Base-by-base conservation (phyloP, 192 early-diverging fungal genomes). In the Coemansia reversa region DNA sequence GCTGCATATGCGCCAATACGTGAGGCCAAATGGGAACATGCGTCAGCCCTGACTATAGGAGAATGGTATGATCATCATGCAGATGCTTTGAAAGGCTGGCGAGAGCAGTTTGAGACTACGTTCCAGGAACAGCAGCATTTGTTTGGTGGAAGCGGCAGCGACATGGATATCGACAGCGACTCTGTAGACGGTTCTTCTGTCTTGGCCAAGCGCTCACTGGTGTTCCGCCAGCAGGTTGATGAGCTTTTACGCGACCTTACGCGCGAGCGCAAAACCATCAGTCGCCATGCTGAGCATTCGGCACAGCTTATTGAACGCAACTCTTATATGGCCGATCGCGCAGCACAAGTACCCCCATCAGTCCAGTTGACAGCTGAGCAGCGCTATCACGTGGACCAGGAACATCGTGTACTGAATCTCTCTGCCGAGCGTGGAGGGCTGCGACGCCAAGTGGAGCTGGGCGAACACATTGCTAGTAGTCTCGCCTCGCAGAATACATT, bases 81-180 rank as follows among this genome's bases (percentile, higher is more conserved):
- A 5, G 69, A 70, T 0, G 55, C 67, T 12, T 70, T 84, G n/a
- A 65, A 58, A 23, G 67, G 58, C n/a, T 81, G 78, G 78, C 66
- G 68, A 8, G 79, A 69, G 74, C 79, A 81, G 42, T 81, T 81
- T n/a, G 79, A 81, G 66, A 76, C 55, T 32, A 63, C 71, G 16
- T 69, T 72, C 51, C 79, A 81, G 51, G 77, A 80, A 57, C 77
- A 75, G 61, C 72, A 69, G 60, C 77, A 75, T 42, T 30, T 70
- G 63, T 32, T 39, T 39, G n/a, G 6, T 1, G 50, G 59, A 19
- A 54, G 28, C 50, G 58, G 51, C 18, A 50, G 64, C 58, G 67
- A 69, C 14, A 33, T 72, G 2, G 75, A 68, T 32, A 33, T 35
- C 5, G 63, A 52, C 32, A 48, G 25, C 6, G 70, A 53, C 18